A percentile compares a stretch with the other conserved stretches of the same genome.
Conservation (phyloP, 176 grass and related monocot genomes). For the Tuctoria greenei region DNA sequence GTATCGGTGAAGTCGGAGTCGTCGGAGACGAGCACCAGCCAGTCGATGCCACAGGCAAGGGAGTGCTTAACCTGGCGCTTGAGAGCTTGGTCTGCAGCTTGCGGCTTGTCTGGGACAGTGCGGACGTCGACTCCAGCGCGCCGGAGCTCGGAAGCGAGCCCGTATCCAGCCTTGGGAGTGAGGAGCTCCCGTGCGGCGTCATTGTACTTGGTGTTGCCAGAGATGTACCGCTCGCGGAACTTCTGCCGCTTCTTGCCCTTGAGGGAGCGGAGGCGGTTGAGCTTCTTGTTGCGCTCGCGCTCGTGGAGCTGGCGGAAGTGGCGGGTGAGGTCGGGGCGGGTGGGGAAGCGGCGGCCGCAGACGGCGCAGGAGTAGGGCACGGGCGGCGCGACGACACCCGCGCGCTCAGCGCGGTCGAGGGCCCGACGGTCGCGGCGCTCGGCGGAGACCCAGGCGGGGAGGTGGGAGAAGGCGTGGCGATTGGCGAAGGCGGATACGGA, state of each 20-base stretch:
- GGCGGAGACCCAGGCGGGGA: slow-evolving; percentile 65
- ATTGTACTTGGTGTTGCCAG: slow-evolving; percentile 82
- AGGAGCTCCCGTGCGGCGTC: slow-evolving; percentile 71
- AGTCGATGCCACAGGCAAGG: slow-evolving; percentile 70
- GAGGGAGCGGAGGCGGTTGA: slow-evolving; percentile 74
- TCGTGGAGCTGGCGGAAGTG: slow-evolving; percentile 96
- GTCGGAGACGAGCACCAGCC: slow-evolving; percentile 81
- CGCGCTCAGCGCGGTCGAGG: slow-evolving; percentile 69
- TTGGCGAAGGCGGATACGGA: slow-evolving; percentile 90
- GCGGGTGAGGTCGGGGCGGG: slow-evolving; percentile 70
- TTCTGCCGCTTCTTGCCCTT: slow-evolving; percentile 94
- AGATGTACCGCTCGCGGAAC: slow-evolving; percentile 71
- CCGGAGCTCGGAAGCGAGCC: slow-evolving; percentile 76
- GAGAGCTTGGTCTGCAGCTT: slow-evolving; percentile 85
- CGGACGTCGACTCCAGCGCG: slow-evolving; percentile 82
- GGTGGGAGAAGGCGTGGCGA: slow-evolving; percentile 78
- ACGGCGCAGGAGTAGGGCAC: slow-evolving; percentile 72
- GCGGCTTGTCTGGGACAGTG: slow-evolving; percentile 78
- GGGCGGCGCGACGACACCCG: slow-evolving; percentile 43
- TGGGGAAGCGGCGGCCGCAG: slow-evolving; percentile 88
- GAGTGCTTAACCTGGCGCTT: slow-evolving; percentile 78
- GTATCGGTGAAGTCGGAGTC: slow-evolving; percentile 86
- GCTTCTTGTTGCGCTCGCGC: slow-evolving; percentile 94
- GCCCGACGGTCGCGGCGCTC: slow-evolving; percentile 64
- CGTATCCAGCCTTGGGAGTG: slow-evolving; percentile 72